Conservation (phyloP, 306 rosid genomes). For the Vigna radiata region DNA sequence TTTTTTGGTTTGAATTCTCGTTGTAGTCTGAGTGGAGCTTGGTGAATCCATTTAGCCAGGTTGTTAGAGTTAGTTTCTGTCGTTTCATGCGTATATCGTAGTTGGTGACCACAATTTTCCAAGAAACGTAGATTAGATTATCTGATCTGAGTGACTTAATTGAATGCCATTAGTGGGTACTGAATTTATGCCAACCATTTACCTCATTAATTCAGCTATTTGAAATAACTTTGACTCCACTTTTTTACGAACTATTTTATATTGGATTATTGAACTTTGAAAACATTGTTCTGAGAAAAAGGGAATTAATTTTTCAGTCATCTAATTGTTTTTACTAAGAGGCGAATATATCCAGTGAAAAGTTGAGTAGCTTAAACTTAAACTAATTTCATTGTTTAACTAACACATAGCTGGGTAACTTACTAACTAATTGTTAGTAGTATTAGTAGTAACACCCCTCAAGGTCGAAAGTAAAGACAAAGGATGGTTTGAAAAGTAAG, state of each 20-base stretch:
- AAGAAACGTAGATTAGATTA: not conserved
- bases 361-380: not conserved
- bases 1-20: not conserved
- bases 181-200: not conserved
- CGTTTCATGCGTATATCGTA: not conserved
- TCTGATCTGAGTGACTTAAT: not conserved
- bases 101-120: slow-evolving; percentile 1
- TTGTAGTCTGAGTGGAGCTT: not conserved
- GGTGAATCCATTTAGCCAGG: not conserved
- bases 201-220: no score
- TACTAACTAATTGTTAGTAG: not conserved
- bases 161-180: not conserved
- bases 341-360: not conserved
- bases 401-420: not conserved
- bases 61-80: not conserved
- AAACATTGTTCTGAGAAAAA: not conserved
- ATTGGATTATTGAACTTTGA: not conserved
- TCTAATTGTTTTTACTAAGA: not conserved
- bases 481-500: not conserved
- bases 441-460: no score
- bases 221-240: not conserved
- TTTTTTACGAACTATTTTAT: not conserved
- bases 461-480: not conserved
- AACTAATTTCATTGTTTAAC: not conserved
- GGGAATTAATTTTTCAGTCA: not conserved